Evolutionary conservation across 2,329 filamentous ascomycete genomes (phyloP), one percentile per base, ranked within the genome.

Genomic region (Fusarium decemcellulare): DNA sequence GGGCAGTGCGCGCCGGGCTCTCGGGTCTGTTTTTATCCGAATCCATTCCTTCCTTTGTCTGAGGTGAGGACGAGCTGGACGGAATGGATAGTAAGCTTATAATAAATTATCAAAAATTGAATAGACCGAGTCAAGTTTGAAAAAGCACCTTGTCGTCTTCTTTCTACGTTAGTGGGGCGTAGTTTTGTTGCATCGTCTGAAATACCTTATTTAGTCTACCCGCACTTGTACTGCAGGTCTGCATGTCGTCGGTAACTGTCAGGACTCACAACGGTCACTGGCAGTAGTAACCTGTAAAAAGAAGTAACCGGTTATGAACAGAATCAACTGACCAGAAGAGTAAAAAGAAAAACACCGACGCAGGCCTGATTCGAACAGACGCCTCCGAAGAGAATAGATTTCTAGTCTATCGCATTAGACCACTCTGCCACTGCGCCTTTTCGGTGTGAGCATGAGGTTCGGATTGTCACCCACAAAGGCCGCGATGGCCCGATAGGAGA

Each of bases 21-120:
- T 46, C 65, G 65, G 65, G 30, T 12, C 29, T 68, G 50, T 46
- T 58, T 68, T 68, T 60, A 60, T 68, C 65, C 65, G 65, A 27
- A 48, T 37, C 29, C 27, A 23, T 23, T 23, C 23, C 23, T 23
- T 47, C 14, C 32, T 34, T 9, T 9, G 32, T 34, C 12, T 34
- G 9, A 12, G 12, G 32, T 12, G 9, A 12, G 11, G 11, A 46
- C 15, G 8, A 27, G 10, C 12, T 16, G 9, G 16, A 6, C 40
- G 8, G 16, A 43, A 14, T 14, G 7, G 5, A 40, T 14, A 12
- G 37, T 14, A 8, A 8, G 37, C 7, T 16, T 40, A 2, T 16
- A 15, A 16, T 40, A 8, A 40, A 11, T 23, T 23, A 23, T 23
- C 23, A 23, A 23, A 23, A 23, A 23, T 23, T 23, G 23, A 23